Base-by-base conservation (phyloP, 345 rosid genomes). In the Camelina sativa region DNA sequence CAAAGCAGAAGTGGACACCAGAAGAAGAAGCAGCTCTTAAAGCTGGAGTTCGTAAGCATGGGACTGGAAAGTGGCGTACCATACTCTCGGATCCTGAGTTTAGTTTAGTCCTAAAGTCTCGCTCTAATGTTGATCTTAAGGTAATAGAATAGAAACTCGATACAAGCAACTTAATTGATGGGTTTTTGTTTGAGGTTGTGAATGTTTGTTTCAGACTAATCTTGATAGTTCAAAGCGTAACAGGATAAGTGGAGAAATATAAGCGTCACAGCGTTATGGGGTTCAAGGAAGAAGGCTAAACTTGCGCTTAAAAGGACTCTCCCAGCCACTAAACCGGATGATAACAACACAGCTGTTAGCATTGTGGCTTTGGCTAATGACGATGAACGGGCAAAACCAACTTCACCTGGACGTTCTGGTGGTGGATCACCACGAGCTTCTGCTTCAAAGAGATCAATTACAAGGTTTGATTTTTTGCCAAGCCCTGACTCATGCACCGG, bases 201-300 rank as follows among this genome's bases (percentile, higher is more conserved):
- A 25, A 38, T 48, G 28, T 11, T 38, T 73, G 22, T 64, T 60
- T 44, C 47, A 38, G 52, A 57, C 16, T 66, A 75, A 69, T 61
- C 16, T n/a, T 50, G 77, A 62, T 67, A 4, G 17, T 82, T 55
- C 28, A 38, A 74, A 44, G 11, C 32, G 22, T 74, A 71, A 70
- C 84, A 96, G 99, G 99, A 96, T 69, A 96, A 96, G 83, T 96
- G 99, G 99, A 90, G 99, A 82, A 96, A 96, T 77, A 96, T 96
- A 81, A 92, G 92, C 72, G 98, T 91, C 32, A 92, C 94, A 60
- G 91, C 91, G 20, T 87, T 83, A 84, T 87, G 99, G 97, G 88
- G 88, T 16, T 91, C 99, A 13, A 87, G 98, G 73, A 91, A 89
- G 80, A 96, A 89, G 81, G 90, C 96, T 62, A 91, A 89, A 80